Conservation (phyloP, 164 flowering plant genomes). For the Nymphaea colorata region DNA sequence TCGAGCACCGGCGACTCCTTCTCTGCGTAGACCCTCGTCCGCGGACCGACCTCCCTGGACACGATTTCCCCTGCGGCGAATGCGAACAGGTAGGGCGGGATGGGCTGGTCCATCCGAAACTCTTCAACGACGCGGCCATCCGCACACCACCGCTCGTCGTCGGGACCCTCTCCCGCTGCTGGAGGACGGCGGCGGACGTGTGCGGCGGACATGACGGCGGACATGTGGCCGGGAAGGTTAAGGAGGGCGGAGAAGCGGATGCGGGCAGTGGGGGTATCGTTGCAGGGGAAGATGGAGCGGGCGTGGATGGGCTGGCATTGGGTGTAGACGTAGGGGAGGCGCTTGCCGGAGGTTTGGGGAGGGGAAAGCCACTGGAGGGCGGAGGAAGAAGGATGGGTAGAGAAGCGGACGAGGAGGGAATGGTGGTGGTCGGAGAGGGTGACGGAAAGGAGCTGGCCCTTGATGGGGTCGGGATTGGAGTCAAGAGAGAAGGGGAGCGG, state of each 20-base stretch:
- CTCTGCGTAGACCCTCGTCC: slow-evolving; percentile 83
- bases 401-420: slow-evolving; percentile 33
- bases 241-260: slow-evolving; percentile 45
- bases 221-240: slow-evolving; percentile 54
- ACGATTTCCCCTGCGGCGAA: slow-evolving; percentile 81
- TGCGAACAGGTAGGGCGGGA: slow-evolving; percentile 90
- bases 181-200: slow-evolving; percentile 58
- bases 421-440: slow-evolving; percentile 32
- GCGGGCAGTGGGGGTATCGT: slow-evolving; percentile 89
- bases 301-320: slow-evolving; percentile 94
- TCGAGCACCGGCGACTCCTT: slow-evolving; percentile 44
- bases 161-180: slow-evolving; percentile 21
- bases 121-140: slow-evolving; percentile 83
- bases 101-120: slow-evolving; percentile 79
- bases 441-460: slow-evolving; percentile 44
- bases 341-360: slow-evolving; percentile 56
- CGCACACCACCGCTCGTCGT: slow-evolving; percentile 55
- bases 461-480: slow-evolving; percentile 36
- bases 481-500: slow-evolving; percentile 46
- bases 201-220: slow-evolving; percentile 78
- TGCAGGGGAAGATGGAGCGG: slow-evolving; percentile 84
- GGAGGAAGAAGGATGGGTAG: slow-evolving; percentile 51
- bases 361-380: slow-evolving; percentile 96
- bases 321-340: slow-evolving; percentile 69
- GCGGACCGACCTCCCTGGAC: slow-evolving; percentile 70